phyloP scores from a whole-genome alignment of 352 stramenopile species.

The Phytophthora palmivora region DNA sequence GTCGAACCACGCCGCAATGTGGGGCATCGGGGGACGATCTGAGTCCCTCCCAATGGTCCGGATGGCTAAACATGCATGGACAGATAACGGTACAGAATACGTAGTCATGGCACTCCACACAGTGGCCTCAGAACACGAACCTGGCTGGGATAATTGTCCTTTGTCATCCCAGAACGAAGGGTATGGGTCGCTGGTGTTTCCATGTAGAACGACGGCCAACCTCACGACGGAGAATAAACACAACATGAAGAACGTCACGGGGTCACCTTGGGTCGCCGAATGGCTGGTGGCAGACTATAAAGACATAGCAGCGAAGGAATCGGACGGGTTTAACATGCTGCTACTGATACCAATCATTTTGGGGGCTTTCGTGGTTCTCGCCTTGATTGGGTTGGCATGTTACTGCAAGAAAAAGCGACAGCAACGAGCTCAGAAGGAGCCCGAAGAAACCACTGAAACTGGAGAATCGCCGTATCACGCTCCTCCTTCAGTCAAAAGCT shows the following conservation, averaged over 20 bases:
- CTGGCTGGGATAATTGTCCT: constrained; percentile 30
- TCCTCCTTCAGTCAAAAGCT: constrained; percentile 8
- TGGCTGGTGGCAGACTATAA: constrained; percentile 37
- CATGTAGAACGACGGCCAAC: constrained; percentile 34
- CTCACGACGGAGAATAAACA: constrained; percentile 17
- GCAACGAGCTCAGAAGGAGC: constrained; percentile 7
- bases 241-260: constrained; percentile 10
- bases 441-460: constrained; percentile 10
- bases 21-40: constrained; percentile 26
- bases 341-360: constrained; percentile 29
- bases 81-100: constrained; percentile 17
- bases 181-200: constrained; percentile 44
- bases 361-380: constrained; percentile 5
- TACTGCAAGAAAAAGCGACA: constrained; percentile 20
- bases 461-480: constrained; percentile 14
- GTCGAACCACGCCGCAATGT: constrained; percentile 34
- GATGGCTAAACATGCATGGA: constrained; percentile 30
- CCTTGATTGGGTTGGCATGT: constrained; percentile 4
- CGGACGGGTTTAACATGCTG: constrained; percentile 22
- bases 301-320: background rate
- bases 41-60: constrained; percentile 3
- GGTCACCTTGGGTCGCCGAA: constrained; percentile 25
- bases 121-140: constrained; percentile 22
- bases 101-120: constrained; percentile 36
- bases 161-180: constrained; percentile 3